Base-by-base conservation (phyloP, 192 early-diverging fungal genomes). In the Coemansia asiatica region DNA sequence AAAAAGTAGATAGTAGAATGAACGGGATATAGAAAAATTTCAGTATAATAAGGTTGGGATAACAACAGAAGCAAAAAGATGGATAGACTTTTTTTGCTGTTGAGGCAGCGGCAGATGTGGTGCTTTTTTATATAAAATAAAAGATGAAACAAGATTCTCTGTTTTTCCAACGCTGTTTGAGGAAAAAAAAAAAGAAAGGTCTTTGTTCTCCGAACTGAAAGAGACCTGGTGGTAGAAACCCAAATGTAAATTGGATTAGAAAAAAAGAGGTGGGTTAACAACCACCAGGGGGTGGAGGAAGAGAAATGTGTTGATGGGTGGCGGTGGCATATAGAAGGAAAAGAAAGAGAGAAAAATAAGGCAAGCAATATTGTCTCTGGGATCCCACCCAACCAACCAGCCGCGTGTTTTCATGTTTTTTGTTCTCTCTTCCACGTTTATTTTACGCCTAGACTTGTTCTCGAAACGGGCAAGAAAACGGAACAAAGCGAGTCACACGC, bases 131-230 rank as follows among this genome's bases (percentile, higher is more conserved):
- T n/a, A n/a, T n/a, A n/a, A n/a, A n/a, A n/a, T n/a, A n/a, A n/a
- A n/a, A n/a, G n/a, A n/a, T n/a, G n/a, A n/a, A n/a, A n/a, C n/a
- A n/a, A n/a, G n/a, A n/a, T n/a, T n/a, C n/a, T n/a, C n/a, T n/a
- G 22, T 55, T 23, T 55, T 23, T 28, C 53, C 6, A 6, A 6
- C 49, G 9, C 49, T 22, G n/a, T n/a, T n/a, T n/a, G n/a, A n/a
- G n/a, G n/a, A n/a, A n/a, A 50, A 50, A 50, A 50, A 50, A 50
- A 50, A 50, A 50, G 18, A 18, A 16, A 50, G 5, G 10, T 55
- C 25, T 23, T 55, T 55, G 27, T 55, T 55, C 27, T 55, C 27
- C 53, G 19, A 49, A 49, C 47, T 19, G 16, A 49, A 40, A 40
- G 38, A 15, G 47, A 4, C 13, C 47, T 19, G 5, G 16, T 4